Conservation (phyloP, 2,329 filamentous ascomycete species). For the Colletotrichum theobromicola region DNA sequence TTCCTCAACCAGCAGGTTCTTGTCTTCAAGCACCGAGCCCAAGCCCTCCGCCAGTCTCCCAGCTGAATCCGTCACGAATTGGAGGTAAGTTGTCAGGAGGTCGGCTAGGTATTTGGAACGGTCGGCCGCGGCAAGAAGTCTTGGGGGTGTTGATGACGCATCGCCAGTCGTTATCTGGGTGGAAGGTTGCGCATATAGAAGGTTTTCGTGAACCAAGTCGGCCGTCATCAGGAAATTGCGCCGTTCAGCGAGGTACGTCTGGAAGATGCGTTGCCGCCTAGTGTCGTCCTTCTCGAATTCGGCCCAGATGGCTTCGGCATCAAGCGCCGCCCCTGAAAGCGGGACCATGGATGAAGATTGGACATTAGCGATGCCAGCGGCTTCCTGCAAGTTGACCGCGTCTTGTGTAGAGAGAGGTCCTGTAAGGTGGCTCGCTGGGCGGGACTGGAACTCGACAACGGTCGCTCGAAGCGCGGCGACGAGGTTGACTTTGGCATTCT, state of each 20-base stretch:
- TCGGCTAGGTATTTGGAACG: conserved; percentile 43
- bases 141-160: neutral
- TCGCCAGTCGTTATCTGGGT: conserved; percentile 10
- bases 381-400: conserved; percentile 75
- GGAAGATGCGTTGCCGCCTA: conserved; percentile 71
- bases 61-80: conserved; percentile 53
- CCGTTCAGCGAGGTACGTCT: conserved; percentile 75
- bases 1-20: conserved; percentile 54
- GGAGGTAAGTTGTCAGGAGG: conserved; percentile 54
- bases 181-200: conserved; percentile 43
- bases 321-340: conserved; percentile 53
- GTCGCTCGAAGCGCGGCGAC: conserved; percentile 81
- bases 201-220: conserved; percentile 59
- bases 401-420: conserved; percentile 80
- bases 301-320: conserved; percentile 59
- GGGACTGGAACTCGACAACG: conserved; percentile 82
- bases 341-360: conserved; percentile 63
- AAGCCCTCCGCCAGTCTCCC: conserved; percentile 53
- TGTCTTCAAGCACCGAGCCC: conserved; percentile 55
- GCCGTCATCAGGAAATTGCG: conserved; percentile 70
- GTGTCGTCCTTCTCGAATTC: conserved; percentile 68
- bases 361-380: conserved; percentile 68
- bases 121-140: neutral
- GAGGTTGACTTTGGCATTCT: conserved; percentile 78
- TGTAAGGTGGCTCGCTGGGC: conserved; percentile 74